Base-by-base conservation (phyloP, 768 basidiomycete genomes). In the Amanita pseudoporphyria region DNA sequence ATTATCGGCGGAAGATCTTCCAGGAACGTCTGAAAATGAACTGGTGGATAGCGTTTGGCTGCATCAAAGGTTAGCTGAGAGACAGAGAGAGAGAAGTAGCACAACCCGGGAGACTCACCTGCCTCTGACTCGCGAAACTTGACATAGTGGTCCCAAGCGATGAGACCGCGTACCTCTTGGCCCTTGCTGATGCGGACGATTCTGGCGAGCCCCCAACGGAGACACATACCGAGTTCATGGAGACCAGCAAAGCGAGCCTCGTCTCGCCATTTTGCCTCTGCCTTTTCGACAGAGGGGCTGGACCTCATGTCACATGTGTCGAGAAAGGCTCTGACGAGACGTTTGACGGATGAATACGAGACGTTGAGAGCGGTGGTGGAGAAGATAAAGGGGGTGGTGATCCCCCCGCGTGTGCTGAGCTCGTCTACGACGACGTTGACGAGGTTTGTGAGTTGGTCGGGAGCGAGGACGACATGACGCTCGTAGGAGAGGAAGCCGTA, bases 381-480 rank as follows among this genome's bases (percentile, higher is more conserved):
- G 70, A 97, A 95, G 54, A 97, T 82, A 67, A 96, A 84, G 18
- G 94, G 93, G 3, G 89, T 91, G 18, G 84, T 83, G 53, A 96
- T 74, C 62, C 82, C 87, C 58, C 82, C 87, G 57, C 87, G 74
- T 48, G 77, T 72, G 54, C 74, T 74, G 49, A 92, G 78, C 66
- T 88, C 86, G 47, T 78, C 72, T 41, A 79, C 74, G 49, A 89
- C 67, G 52, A 80, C 78, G 37, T 77, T 73, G n/a, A 89, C 82
- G 41, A 92, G 78, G 37, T 78, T 74, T 5, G 77, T 74, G 35
- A 86, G 77, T 58, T 88, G 77, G 46, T 84, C 79, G 13, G 87
- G 73, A n/a, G 84, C 83, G 0, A 91, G 75, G 13, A 87, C 72
- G 53, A 89, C 81, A 59, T 89, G 81, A 28, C 81, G 72, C 49